Evolutionary conservation across 805 yeast genomes (phyloP), one percentile per base, ranked within the genome.

Genomic region (Candida montana): DNA sequence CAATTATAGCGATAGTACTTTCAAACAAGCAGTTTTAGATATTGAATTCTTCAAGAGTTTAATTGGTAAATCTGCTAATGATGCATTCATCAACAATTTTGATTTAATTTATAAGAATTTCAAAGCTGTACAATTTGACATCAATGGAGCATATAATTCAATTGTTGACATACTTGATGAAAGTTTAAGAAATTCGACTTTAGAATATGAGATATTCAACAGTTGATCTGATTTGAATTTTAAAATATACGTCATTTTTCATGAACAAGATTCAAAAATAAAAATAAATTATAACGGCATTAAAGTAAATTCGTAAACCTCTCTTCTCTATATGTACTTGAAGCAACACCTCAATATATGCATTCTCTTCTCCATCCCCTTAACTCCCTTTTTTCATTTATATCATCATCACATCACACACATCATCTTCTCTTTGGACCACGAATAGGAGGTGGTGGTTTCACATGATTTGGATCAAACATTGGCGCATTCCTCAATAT

Each of bases 401-500:
- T 12, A 11, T 21, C 9, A 21, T 21, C 24, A 6, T 21, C 24
- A 7, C 24, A 21, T 9, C 9, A 21, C 6, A 6, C 24, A 21
- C 9, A 15, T 27, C 17, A 61, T 48, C 58, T 60, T 53, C 68
- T 67, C 45, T 58, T 66, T 36, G 81, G 80, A 7, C 82, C 83
- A 52, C 86, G 71, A 28, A 81, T 73, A 7, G 89, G 89, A 16
- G 88, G 87, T 37, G 79, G 75, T 3, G 87, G 88, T 58, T 75
- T 81, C 19, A 74, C 75, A 38, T 68, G 58, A 61, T 74, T 63
- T 57, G 69, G 65, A 50, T 78, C 80, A 53, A 91, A 83, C 80
- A 90, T 76, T 12, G 98, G 98, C 1, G 98, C 96, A 58, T 88
- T 79, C 52, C 73, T 75, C 39, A 91, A 71, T 63, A 90, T 80